Conservation (phyloP, 805 yeast genomes). For the Kockiozyma suomiensis region DNA sequence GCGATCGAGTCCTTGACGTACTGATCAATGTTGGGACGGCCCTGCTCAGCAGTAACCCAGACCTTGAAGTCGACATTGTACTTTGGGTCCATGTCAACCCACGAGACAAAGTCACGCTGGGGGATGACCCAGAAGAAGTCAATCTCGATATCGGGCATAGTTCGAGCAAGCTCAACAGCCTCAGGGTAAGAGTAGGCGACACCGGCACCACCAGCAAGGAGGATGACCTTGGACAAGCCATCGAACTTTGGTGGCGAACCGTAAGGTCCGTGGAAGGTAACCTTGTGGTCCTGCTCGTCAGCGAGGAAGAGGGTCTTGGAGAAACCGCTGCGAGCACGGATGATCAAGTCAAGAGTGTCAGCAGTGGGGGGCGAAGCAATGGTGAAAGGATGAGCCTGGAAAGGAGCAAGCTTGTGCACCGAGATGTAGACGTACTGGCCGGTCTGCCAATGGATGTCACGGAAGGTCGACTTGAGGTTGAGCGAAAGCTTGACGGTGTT, state of each 20-base stretch:
- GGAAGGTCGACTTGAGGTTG: conserved; percentile 32
- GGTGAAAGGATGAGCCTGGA: conserved; percentile 36
- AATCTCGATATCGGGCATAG: conserved; percentile 28
- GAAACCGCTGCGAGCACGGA: conserved; percentile 41
- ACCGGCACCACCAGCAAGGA: conserved; percentile 43
- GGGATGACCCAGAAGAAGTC: conserved; percentile 42
- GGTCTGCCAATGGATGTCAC: conserved; percentile 35
- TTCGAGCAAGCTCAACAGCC: conserved; percentile 30
- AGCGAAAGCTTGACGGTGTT: conserved; percentile 32
- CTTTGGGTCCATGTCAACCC: conserved; percentile 38
- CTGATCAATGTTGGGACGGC: conserved; percentile 39
- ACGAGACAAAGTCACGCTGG: conserved; percentile 35
- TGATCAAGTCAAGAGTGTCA: conserved; percentile 37
- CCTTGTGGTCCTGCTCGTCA: conserved; percentile 31
- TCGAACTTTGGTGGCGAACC: conserved; percentile 35
- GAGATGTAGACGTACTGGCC: conserved; percentile 36
- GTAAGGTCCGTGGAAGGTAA: conserved; percentile 36
- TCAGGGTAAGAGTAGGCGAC: conserved; percentile 41
- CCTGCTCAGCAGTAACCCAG: conserved; percentile 41
- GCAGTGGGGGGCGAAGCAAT: conserved; percentile 33
- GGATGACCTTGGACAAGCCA: conserved; percentile 34
- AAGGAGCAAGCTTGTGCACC: conserved; percentile 30
- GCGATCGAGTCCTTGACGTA: conserved; percentile 32
- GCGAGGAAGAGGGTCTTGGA: conserved; percentile 35
- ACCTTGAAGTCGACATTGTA: conserved; percentile 35